A percentile compares a stretch with the other conserved stretches of the same genome.
These are phyloP conservation scores for Herpetospermum pedunculosum DNA, from an alignment of 306 rosid genomes.

Conservation along the genomic window DNA sequence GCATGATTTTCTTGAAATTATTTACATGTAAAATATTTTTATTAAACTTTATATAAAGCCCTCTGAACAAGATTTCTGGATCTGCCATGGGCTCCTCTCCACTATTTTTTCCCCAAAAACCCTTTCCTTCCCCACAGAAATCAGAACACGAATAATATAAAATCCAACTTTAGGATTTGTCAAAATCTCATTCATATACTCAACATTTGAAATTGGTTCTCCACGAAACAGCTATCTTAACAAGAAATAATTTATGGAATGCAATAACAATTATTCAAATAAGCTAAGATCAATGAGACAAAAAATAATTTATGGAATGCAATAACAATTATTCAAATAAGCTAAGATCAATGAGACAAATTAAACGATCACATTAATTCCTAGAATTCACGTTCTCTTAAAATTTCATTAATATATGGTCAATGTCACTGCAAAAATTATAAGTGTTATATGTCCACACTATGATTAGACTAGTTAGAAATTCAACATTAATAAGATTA, in stretches of 20 bases:
- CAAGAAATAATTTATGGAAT: background rate
- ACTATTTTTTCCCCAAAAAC: conserved; percentile 96
- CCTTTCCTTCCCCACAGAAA: no score
- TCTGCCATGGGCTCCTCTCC: no score
- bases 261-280: background rate
- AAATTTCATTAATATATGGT: background rate
- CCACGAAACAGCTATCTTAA: conserved; percentile 72
- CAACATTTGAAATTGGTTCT: conserved; percentile 88
- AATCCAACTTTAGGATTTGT: conserved; percentile 92
- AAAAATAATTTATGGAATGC: no score
- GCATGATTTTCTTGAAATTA: no score
- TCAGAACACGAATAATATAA: conserved; percentile 80
- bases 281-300: no score
- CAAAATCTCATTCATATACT: conserved; percentile 92
- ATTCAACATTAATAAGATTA: background rate
- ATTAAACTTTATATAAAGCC: no score
- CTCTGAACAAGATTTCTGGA: no score
- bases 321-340: background rate
- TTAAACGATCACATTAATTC: background rate
- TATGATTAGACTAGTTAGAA: no score
- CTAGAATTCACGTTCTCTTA: background rate
- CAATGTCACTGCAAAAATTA: no score
- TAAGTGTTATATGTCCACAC: no score
- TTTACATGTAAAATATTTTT: no score
- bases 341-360: background rate